Evolutionary conservation across 2,329 filamentous ascomycete species (phyloP).

Genomic region (Rasamsonia emersonii): DNA sequence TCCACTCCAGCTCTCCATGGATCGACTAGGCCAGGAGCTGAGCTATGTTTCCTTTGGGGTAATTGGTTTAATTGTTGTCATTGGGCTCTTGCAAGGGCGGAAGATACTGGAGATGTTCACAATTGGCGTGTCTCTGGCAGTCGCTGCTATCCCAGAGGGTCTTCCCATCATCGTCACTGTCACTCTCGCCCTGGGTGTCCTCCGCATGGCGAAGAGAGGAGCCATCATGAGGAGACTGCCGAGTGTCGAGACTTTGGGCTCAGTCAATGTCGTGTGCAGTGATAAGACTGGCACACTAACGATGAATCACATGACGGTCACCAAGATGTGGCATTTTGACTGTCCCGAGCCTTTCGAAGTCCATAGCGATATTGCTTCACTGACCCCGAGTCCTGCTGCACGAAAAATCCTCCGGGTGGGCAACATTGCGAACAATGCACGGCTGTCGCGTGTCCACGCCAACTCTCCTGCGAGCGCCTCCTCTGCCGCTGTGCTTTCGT

Average conservation of each 20-base stretch:
- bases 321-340: slow-evolving; percentile 93
- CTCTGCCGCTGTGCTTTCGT: slow-evolving; percentile 75
- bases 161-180: slow-evolving; percentile 97
- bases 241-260: slow-evolving; percentile 93
- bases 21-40: slow-evolving; percentile 88
- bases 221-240: slow-evolving; percentile 93
- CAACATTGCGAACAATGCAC: slow-evolving; percentile 92
- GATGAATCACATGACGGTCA: slow-evolving; percentile 96
- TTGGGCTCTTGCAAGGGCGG: slow-evolving; percentile 86
- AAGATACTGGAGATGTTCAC: slow-evolving; percentile 90
- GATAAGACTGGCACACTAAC: slow-evolving; percentile 97
- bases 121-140: slow-evolving; percentile 91
- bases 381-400: slow-evolving; percentile 61
- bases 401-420: slow-evolving; percentile 79
- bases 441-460: slow-evolving; percentile 64
- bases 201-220: slow-evolving; percentile 91
- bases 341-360: slow-evolving; percentile 49
- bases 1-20: slow-evolving; percentile 91
- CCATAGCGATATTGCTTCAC: slow-evolving; percentile 43
- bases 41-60: slow-evolving; percentile 96
- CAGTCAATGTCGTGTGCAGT: slow-evolving; percentile 99
- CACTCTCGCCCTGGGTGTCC: slow-evolving; percentile 84
- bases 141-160: slow-evolving; percentile 92
- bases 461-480: slow-evolving; percentile 61
- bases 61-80: slow-evolving; percentile 83